Percentiles rank a stretch among this genome's conserved stretches.
Evolutionary conservation across 371 early-diverging fungal genomes (phyloP).

Genomic region (Fennellomyces sp.): DNA sequence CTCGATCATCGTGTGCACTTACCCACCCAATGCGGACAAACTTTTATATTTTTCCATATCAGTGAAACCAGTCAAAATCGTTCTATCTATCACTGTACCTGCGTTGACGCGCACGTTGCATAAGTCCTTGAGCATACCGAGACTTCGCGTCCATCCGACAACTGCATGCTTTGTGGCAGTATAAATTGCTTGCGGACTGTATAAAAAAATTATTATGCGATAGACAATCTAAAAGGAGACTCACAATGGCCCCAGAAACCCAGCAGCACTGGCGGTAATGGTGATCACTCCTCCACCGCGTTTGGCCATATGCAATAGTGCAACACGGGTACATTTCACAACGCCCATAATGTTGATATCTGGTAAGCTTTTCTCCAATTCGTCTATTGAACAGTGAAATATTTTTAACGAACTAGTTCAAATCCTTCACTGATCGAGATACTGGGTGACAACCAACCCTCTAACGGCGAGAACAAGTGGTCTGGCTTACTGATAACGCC

Average conservation of each 20-base stretch:
- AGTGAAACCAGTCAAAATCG: no score
- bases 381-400: background rate
- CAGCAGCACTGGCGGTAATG: constrained; percentile 21
- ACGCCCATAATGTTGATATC: constrained; percentile 2
- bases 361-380: background rate
- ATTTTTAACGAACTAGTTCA: background rate
- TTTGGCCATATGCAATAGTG: constrained; percentile 38
- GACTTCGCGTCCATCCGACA: constrained; percentile 22
- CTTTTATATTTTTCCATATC: no score
- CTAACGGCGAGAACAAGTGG: constrained; percentile 1
- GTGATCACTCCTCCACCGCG: constrained; percentile 41
- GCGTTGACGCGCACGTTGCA: constrained; percentile 44
- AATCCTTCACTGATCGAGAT: background rate
- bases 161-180: constrained; percentile 27
- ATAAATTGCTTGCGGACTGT: no score
- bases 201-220: no score
- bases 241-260: no score
- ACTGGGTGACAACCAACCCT: constrained; percentile 3
- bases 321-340: constrained; percentile 31
- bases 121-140: constrained; percentile 19
- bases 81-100: no score
- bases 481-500: background rate
- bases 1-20: no score
- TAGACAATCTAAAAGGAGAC: no score
- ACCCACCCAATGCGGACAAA: constrained; percentile 28